A percentile compares a stretch with the other conserved stretches of the same genome.
phyloP scores from a whole-genome alignment of 1,284 basidiomycete genomes.

The Tilletia walkeri region DNA sequence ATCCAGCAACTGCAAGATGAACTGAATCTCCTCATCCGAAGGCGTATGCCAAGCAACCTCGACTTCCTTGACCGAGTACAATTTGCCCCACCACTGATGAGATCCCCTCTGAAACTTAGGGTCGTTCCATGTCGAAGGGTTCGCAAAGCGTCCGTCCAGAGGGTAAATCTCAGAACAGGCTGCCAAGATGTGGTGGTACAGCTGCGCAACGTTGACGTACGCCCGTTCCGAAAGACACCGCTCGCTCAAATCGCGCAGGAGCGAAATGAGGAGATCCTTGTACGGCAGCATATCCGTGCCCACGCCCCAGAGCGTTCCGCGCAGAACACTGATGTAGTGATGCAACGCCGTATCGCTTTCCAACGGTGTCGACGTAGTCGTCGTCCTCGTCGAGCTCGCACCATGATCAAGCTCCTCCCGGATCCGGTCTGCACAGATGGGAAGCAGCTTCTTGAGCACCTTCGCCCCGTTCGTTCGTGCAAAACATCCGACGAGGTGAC shows the following conservation, averaged over 20 bases:
- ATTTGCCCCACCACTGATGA: constrained; percentile 76
- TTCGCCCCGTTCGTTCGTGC: constrained; percentile 75
- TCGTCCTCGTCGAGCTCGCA: constrained; percentile 86
- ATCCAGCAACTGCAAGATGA: constrained; percentile 76
- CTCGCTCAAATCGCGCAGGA: constrained; percentile 71
- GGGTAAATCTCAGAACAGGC: constrained; percentile 78
- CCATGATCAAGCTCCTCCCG: constrained; percentile 83
- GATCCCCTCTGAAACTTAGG: constrained; percentile 75
- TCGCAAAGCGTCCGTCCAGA: constrained; percentile 76
- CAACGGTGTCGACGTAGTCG: constrained; percentile 76
- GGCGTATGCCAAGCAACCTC: constrained; percentile 87
- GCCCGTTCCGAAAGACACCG: constrained; percentile 85
- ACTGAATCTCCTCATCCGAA: constrained; percentile 70
- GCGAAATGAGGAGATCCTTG: constrained; percentile 67
- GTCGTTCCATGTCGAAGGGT: constrained; percentile 76
- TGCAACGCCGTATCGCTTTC: constrained; percentile 88
- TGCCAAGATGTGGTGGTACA: constrained; percentile 75
- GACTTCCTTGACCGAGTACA: constrained; percentile 77
- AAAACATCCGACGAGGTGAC: constrained; percentile 81
- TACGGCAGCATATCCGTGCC: constrained; percentile 64
- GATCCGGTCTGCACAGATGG: constrained; percentile 76
- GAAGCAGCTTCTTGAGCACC: constrained; percentile 76
- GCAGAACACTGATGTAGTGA: constrained; percentile 67
- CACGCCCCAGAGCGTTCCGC: constrained; percentile 37
- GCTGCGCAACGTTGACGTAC: constrained; percentile 75